These are phyloP conservation scores for Erodium maritimum DNA, from an alignment of 345 rosid species.

Conservation along the genomic window DNA sequence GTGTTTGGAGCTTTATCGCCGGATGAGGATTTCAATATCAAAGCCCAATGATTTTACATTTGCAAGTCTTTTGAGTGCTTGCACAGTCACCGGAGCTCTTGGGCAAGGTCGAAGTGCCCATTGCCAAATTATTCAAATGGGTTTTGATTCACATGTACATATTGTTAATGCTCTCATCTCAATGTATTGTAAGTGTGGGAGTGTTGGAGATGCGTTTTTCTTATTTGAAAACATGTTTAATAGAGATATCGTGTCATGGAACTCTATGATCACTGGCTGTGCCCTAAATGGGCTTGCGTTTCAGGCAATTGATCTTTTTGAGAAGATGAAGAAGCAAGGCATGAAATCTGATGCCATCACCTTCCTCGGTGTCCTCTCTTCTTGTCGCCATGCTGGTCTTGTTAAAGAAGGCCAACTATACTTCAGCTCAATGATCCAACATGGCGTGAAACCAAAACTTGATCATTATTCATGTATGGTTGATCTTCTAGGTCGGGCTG, in stretches of 20 bases:
- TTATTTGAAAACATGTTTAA: slow-evolving; percentile 30
- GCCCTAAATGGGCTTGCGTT: slow-evolving; percentile 65
- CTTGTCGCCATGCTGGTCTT: slow-evolving; percentile 77
- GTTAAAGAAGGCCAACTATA: slow-evolving; percentile 44
- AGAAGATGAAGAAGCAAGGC: slow-evolving; percentile 36
- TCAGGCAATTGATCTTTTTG: slow-evolving; percentile 48
- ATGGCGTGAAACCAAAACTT: slow-evolving; percentile 42
- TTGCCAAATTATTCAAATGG: slow-evolving; percentile 53
- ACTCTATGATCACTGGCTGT: slow-evolving; percentile 89
- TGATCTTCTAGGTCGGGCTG: slow-evolving; percentile 87
- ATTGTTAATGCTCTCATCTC: slow-evolving; percentile 70
- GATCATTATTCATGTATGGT: slow-evolving; percentile 79
- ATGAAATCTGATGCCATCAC: slow-evolving; percentile 58
- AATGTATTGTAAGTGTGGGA: slow-evolving; percentile 79
- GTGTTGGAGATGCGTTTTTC: slow-evolving; percentile 32
- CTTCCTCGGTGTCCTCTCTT: slow-evolving; percentile 75
- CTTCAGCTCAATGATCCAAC: slow-evolving; percentile 47
- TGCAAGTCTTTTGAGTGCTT: slow-evolving; percentile 66
- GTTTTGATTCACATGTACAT: slow-evolving; percentile 44
- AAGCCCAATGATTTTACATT: slow-evolving; percentile 72
- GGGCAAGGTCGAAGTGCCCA: slow-evolving; percentile 74
- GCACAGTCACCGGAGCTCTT: slow-evolving; percentile 68
- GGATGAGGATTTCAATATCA: slow-evolving; percentile 43
- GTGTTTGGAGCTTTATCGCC: slow-evolving; percentile 46
- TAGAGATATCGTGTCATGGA: slow-evolving; percentile 77